Evolutionary conservation across 2,329 filamentous ascomycete genomes (phyloP), one percentile per base, ranked within the genome.

Genomic region (Didymella arachidicola): DNA sequence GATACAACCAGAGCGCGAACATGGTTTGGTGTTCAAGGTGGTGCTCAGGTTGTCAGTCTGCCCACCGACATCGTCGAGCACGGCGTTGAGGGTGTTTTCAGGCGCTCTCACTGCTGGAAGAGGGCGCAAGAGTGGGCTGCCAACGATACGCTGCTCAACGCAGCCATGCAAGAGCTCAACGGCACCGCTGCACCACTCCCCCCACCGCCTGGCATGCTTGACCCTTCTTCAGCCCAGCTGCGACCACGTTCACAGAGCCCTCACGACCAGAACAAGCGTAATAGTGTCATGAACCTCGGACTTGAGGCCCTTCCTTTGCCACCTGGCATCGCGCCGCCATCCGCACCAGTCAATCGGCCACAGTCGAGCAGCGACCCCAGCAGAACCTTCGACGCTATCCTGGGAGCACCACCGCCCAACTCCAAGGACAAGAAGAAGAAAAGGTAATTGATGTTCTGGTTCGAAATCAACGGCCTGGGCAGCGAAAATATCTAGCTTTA

Each of bases 11-110:
- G 83, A 32, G 80, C 86, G 46, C 84, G 89, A 14, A 86, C 87
- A 69, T 92, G 89, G 89, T 92, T 91, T 75, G 86, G 89, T 64
- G 86, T 91, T 5, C 87, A 90, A 2, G 91, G 89, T 36, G 83
- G 86, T 38, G 81, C 81, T 25, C 84, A 84, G 41, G 81, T 89
- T 8, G 87, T 89, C 41, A 84, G 79, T 60, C 74, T 90, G 6
- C 87, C 88, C 1, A 83, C 83, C 0, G 87, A 90, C 67, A 78
- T 89, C 26, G 84, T 90, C 42, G 84, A 88, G 63, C 83, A 89
- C 65, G 85, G 88, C 18, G 83, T 88, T 1, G 88, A 91, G 69
- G 87, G 86, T 43, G 84, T 89, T 42, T 91, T 89, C 73, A 83
- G 85, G 16, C 84, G 88, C 41, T 88, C 85, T 60, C 88, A 91